Base-by-base conservation (phyloP, 768 basidiomycete species). In the Boletellus ananiceps region DNA sequence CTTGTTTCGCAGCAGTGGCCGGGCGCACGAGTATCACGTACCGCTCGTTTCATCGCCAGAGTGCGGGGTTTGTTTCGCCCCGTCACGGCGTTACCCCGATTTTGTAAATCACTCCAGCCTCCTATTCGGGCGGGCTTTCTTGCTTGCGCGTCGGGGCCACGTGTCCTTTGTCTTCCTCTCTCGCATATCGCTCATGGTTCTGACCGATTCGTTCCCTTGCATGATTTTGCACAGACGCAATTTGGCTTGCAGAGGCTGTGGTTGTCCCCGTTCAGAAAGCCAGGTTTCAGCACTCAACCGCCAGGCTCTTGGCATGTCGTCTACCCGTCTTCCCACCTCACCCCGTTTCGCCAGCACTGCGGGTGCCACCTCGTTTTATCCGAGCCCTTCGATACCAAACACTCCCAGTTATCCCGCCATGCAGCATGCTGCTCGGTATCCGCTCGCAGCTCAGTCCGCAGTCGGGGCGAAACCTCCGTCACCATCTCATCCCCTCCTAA, bases 201-300 rank as follows among this genome's bases (percentile, higher is more conserved):
- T 80, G 56, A 76, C 75, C 40, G 67, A 75, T 40, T 65, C 68
- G 6, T 78, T 77, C 57, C 74, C 73, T 53, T 75, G 75, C 60
- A 74, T 73, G 68, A 71, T 76, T 51, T 60, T 75, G 47, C 73
- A 71, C 66, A 90, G 87, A 53, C 86, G 88, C 52, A 91, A 91
- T 66, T 58, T 83, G 40, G 69, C 77, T 27, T 91, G 88, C 70
- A 86, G 88, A 58, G 85, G 83, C 37, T 90, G 88, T 60, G 87
- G 86, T 55, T 79, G 74, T 60, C 78, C 84, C 40, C 75, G 82
- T 47, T 70, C 74, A 13, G 67, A 64, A 53, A 70, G 57, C 40
- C 58, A 67, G 52, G 54, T 60, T 37, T 42, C 66, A 25, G 55
- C 69, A 5, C 57, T 65, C 47, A 69, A 60, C 52, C 67, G 63